Percentiles rank a stretch among this genome's conserved stretches.
Evolutionary conservation across 164 flowering plant genomes (phyloP).

Genomic region (Piper longum): DNA sequence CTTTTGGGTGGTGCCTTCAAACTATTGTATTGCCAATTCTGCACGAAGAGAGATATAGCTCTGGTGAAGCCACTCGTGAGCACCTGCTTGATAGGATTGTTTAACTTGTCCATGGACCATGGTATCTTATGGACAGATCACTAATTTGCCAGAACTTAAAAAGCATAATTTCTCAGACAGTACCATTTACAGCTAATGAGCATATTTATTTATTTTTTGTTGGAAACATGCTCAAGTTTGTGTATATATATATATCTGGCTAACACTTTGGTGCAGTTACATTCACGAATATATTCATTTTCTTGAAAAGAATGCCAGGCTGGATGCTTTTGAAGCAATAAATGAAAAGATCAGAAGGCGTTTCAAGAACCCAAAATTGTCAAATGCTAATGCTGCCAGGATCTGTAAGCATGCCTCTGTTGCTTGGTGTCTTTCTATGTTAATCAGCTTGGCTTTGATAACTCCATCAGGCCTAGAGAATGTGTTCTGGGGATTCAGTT

Average conservation of each 20-base stretch:
- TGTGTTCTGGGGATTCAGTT: slow-evolving; percentile 18
- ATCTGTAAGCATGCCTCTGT: slow-evolving; percentile 81
- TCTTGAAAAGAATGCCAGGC: slow-evolving; percentile 48
- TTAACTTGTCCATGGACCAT: slow-evolving; percentile 76
- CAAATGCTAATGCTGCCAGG: slow-evolving; percentile 63
- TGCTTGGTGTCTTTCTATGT: slow-evolving; percentile 79
- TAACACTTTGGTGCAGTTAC: slow-evolving; percentile 67
- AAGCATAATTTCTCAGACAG: slow-evolving; percentile 58
- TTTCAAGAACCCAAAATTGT: slow-evolving; percentile 78
- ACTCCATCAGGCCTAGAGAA: slow-evolving; percentile 39
- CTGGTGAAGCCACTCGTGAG: slow-evolving; percentile 24
- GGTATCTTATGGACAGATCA: slow-evolving; percentile 75
- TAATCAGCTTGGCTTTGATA: slow-evolving; percentile 57
- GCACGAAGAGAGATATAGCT: slow-evolving; percentile 22
- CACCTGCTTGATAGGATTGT: slow-evolving; percentile 69
- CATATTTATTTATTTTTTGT: not conserved
- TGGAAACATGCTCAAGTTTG: slow-evolving; percentile 49
- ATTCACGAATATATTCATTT: slow-evolving; percentile 55
- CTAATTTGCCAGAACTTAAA: slow-evolving; percentile 61
- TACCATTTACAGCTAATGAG: slow-evolving; percentile 56
- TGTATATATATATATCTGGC: slow-evolving; percentile 80
- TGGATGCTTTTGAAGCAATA: slow-evolving; percentile 75
- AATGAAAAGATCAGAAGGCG: slow-evolving; percentile 87
- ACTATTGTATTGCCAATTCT: slow-evolving; percentile 41
- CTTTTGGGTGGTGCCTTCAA: slow-evolving; percentile 70